Evolutionary conservation across 345 rosid species (phyloP).

Genomic region (Acer yangbiense): DNA sequence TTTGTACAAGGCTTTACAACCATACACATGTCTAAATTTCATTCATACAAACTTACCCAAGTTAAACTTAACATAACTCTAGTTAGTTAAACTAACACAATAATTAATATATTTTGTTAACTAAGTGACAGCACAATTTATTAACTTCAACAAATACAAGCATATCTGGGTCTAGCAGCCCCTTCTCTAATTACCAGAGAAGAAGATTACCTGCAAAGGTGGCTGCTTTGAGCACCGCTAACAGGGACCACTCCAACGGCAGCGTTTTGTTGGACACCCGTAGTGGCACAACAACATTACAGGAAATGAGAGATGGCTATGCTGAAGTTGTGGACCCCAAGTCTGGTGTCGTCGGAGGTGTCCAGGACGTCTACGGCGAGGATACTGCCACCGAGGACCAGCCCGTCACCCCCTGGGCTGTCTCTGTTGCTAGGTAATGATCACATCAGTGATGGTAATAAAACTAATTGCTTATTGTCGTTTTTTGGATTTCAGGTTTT

Average conservation of each 20-base stretch:
- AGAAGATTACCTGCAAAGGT: slow-evolving; percentile 40
- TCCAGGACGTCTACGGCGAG: slow-evolving; percentile 66
- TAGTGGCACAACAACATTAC: slow-evolving; percentile 18
- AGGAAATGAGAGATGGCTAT: slow-evolving; percentile 36
- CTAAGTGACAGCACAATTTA: no score
- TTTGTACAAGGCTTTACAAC: no score
- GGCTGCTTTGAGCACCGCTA: slow-evolving; percentile 38
- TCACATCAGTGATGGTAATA: neutral
- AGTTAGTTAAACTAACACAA: no score
- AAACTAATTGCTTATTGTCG: no score
- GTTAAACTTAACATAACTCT: no score
- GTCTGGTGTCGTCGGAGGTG: slow-evolving; percentile 52
- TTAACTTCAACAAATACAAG: no score
- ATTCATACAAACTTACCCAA: no score
- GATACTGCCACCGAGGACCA: slow-evolving; percentile 72
- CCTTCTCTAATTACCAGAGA: slow-evolving; percentile 39
- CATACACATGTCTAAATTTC: no score
- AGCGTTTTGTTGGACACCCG: slow-evolving; percentile 47
- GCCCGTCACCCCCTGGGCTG: slow-evolving; percentile 81
- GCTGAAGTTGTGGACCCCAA: slow-evolving; percentile 50
- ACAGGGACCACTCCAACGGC: slow-evolving; percentile 39
- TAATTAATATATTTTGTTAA: no score
- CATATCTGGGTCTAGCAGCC: slow-evolving; percentile 33
- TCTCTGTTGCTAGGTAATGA: slow-evolving; percentile 76
- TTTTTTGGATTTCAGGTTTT: neutral